phyloP scores from a whole-genome alignment of 2,329 filamentous ascomycete genomes.

The Lomentospora prolificans region DNA sequence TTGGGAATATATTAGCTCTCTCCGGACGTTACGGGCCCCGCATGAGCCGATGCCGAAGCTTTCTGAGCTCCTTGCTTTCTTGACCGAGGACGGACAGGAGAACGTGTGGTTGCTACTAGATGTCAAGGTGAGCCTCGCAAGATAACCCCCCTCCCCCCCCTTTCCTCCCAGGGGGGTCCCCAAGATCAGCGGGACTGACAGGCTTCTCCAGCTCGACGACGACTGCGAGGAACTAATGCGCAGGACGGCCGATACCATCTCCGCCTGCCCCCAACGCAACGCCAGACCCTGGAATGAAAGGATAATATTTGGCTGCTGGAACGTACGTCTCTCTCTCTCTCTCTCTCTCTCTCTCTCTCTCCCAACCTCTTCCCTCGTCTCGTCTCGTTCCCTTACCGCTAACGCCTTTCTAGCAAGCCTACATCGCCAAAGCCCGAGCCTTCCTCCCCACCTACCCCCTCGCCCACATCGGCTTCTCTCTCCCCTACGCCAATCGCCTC shows the following conservation, averaged over 20 bases:
- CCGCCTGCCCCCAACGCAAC: constrained; percentile 32
- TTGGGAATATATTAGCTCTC: constrained; percentile 60
- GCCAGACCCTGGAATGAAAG: constrained; percentile 58
- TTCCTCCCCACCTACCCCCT: constrained; percentile 55
- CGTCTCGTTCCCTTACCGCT: background rate
- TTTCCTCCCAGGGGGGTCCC: no score
- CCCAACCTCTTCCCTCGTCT: background rate
- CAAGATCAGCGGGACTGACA: no score
- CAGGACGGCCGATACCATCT: constrained; percentile 55
- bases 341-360: background rate
- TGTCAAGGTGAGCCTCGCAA: constrained; percentile 63
- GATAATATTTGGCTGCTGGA: constrained; percentile 76
- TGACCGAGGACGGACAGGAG: constrained; percentile 54
- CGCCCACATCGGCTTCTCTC: constrained; percentile 59
- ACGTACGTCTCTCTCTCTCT: constrained; percentile 31
- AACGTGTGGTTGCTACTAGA: constrained; percentile 76
- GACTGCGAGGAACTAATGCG: constrained; percentile 60
- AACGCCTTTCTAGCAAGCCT: constrained; percentile 41
- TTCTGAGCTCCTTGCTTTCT: constrained; percentile 61
- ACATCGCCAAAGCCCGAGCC: constrained; percentile 51
- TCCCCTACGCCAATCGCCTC: constrained; percentile 61
- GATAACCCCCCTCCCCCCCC: no score
- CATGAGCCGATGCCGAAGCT: constrained; percentile 65
- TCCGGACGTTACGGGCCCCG: constrained; percentile 59
- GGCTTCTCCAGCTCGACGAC: constrained; percentile 50